phyloP scores from a whole-genome alignment of 331 rosid species.

The Telfairia occidentalis region DNA sequence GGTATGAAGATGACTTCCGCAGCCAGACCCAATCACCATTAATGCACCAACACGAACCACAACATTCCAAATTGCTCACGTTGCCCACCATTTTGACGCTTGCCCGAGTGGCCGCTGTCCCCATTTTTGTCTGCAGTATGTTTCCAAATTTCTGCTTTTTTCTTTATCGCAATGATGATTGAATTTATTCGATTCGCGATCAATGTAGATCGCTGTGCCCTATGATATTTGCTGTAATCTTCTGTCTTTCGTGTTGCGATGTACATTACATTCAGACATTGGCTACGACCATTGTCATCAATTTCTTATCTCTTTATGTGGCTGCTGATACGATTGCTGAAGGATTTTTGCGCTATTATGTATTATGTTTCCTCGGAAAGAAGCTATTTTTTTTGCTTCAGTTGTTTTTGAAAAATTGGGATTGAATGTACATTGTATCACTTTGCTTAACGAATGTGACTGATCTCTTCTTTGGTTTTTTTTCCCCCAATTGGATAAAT shows the following conservation, averaged over 20 bases:
- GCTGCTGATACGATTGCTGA: background rate
- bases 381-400: background rate
- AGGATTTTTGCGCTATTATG: background rate
- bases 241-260: background rate
- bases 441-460: background rate
- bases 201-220: background rate
- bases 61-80: slow-evolving; percentile 59
- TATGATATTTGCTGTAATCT: too few species aligned
- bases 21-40: slow-evolving; percentile 9
- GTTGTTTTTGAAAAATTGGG: background rate
- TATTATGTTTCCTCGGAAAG: background rate
- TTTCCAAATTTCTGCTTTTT: background rate
- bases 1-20: slow-evolving; percentile 10
- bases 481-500: background rate
- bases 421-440: background rate
- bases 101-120: slow-evolving; percentile 89
- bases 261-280: background rate
- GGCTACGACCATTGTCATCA: background rate
- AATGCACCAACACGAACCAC: slow-evolving; percentile 18
- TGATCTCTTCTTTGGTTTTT: background rate
- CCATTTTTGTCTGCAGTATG: slow-evolving; percentile 62
- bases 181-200: background rate
- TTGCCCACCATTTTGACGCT: slow-evolving; percentile 83
- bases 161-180: background rate
- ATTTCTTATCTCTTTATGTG: background rate